Conservation (phyloP, 108 stramenopile species). For the Nannochloropsis granulata region DNA sequence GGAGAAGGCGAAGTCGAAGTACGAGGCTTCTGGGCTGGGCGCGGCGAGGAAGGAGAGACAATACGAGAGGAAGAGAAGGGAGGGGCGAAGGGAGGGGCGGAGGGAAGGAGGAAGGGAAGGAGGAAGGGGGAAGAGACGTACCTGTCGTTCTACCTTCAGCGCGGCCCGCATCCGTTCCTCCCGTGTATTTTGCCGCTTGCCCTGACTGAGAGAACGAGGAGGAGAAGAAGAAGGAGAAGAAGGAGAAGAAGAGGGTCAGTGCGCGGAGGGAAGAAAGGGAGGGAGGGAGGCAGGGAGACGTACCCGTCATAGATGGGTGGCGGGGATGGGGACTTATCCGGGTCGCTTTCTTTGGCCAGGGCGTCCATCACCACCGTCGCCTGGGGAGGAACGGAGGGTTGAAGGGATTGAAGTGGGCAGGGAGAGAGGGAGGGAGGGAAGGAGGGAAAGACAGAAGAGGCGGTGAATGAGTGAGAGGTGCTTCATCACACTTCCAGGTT, state of each 20-base stretch:
- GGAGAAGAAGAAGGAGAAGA: not conserved
- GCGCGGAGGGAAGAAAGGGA: not conserved
- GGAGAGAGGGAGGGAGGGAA: not conserved
- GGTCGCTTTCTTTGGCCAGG: slow-evolving; percentile 29
- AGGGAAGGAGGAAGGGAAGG: not conserved
- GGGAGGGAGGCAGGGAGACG: not conserved
- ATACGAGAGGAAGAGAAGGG: not conserved
- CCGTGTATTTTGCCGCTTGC: slow-evolving; percentile 83
- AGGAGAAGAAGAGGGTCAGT: not conserved
- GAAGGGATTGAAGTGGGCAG: too few species aligned
- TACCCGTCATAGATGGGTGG: slow-evolving; percentile 67
- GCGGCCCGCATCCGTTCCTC: slow-evolving; percentile 78
- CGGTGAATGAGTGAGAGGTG: not conserved
- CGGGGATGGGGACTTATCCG: slow-evolving; percentile 43
- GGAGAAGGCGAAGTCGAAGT: too few species aligned
- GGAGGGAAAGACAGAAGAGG: not conserved
- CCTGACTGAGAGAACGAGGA: slow-evolving; percentile 6
- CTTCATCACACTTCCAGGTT: too few species aligned
- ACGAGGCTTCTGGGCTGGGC: too few species aligned
- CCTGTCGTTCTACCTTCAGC: slow-evolving; percentile 50
- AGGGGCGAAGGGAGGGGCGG: not conserved
- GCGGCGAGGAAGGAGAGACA: not conserved
- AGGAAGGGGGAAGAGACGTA: not conserved
- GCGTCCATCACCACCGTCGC: slow-evolving; percentile 37
- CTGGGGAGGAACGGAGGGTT: not conserved